A percentile compares a stretch with the other conserved stretches of the same genome.
Conservation (phyloP, 208 protist species). For the Trypanosoma lewisi region DNA sequence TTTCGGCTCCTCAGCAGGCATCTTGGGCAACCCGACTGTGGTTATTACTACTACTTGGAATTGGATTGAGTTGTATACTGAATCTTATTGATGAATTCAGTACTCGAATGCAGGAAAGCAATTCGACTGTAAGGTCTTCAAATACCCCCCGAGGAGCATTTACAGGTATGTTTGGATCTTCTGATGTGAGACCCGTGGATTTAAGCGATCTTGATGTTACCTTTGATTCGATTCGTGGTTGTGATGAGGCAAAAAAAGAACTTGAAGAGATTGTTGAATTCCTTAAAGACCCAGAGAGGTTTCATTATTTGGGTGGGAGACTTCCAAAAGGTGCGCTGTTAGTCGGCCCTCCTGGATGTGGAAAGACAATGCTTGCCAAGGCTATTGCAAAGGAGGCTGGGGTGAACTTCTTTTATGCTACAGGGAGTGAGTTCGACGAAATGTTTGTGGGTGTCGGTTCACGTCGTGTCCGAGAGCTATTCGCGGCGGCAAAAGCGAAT, state of each 20-base stretch:
- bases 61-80: slow-evolving; percentile 60
- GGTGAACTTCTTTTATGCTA: slow-evolving; percentile 96
- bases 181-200: slow-evolving; percentile 74
- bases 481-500: slow-evolving; percentile 92
- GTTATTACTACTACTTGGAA: slow-evolving; percentile 73
- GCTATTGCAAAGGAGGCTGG: slow-evolving; percentile 93
- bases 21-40: slow-evolving; percentile 66
- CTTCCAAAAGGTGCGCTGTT: slow-evolving; percentile 96
- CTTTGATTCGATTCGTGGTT: slow-evolving; percentile 86
- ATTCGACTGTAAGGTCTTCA: slow-evolving; percentile 26
- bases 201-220: slow-evolving; percentile 77
- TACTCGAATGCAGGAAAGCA: slow-evolving; percentile 35
- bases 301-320: slow-evolving; percentile 92
- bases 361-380: slow-evolving; percentile 94
- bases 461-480: slow-evolving; percentile 93
- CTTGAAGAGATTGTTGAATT: slow-evolving; percentile 93
- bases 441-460: slow-evolving; percentile 98
- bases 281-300: slow-evolving; percentile 94
- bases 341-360: slow-evolving; percentile 97
- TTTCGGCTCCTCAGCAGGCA: slow-evolving; percentile 61
- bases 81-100: slow-evolving; percentile 51
- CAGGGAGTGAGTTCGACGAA: slow-evolving; percentile 96
- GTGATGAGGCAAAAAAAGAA: slow-evolving; percentile 92
- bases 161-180: slow-evolving; percentile 43
- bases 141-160: slow-evolving; percentile 22